A percentile compares a stretch with the other conserved stretches of the same genome.
Evolutionary conservation across 2,329 filamentous ascomycete genomes (phyloP).

Genomic region (Mycosphaerella arachidis): DNA sequence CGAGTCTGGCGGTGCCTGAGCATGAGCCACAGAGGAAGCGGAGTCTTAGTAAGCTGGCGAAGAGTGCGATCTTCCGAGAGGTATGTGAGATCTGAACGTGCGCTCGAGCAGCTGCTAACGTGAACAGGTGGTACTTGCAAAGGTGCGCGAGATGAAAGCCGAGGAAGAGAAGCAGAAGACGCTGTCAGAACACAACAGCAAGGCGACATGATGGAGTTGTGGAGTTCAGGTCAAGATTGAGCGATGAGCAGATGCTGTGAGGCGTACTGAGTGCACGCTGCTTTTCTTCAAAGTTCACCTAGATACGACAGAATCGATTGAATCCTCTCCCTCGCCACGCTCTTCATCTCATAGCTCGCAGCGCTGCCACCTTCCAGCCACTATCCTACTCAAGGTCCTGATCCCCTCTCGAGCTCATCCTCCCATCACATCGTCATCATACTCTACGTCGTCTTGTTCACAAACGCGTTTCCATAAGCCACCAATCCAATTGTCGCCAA

Average conservation of each 20-base stretch:
- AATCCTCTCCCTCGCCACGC: not conserved
- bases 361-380: no score
- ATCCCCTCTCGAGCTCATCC: not conserved
- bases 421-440: no score
- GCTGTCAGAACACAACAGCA: slow-evolving; percentile 20
- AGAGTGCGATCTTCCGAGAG: slow-evolving; percentile 80
- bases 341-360: no score
- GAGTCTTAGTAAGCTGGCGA: slow-evolving; percentile 55
- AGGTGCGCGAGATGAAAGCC: slow-evolving; percentile 87
- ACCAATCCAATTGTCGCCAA: slow-evolving; percentile 73
- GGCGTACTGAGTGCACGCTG: not conserved
- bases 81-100: slow-evolving; percentile 43
- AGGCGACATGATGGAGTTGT: not conserved
- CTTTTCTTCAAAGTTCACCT: not conserved
- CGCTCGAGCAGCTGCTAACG: slow-evolving; percentile 5
- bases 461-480: slow-evolving; percentile 70
- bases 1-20: slow-evolving; percentile 22
- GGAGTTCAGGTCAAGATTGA: not conserved
- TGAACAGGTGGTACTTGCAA: slow-evolving; percentile 64
- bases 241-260: not conserved
- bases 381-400: not conserved
- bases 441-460: slow-evolving; percentile 21
- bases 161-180: slow-evolving; percentile 58
- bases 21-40: slow-evolving; percentile 40
- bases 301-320: not conserved